Evolutionary conservation across 176 grass and related monocot species (phyloP).

Genomic region (Melocanna baccifera): DNA sequence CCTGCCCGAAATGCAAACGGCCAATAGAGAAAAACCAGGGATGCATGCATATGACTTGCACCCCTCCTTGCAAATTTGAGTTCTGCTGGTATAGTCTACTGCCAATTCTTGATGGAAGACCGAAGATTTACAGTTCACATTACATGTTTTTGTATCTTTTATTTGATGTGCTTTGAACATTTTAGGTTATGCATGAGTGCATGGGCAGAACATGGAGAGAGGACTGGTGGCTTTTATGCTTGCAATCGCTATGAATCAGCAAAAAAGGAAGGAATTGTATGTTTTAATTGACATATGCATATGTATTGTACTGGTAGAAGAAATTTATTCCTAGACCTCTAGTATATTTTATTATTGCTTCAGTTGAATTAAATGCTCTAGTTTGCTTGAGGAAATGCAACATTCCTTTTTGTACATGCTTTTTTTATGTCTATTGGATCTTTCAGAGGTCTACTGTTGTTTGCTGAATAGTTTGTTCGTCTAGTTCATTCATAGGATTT

Average conservation of each 20-base stretch:
- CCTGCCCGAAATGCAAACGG: slow-evolving; percentile 92
- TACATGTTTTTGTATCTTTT: background rate
- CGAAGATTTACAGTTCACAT: slow-evolving; percentile 16
- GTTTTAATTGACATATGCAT: slow-evolving; percentile 23
- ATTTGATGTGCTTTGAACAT: slow-evolving; percentile 28
- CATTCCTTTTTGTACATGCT: background rate
- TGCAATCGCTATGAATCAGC: slow-evolving; percentile 94
- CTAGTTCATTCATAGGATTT: background rate
- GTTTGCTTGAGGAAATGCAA: background rate
- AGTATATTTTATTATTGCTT: background rate
- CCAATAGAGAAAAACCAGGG: slow-evolving; percentile 98
- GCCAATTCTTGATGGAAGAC: slow-evolving; percentile 11
- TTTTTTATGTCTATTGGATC: background rate
- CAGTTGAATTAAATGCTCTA: background rate
- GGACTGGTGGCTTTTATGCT: slow-evolving; percentile 93
- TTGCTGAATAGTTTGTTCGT: background rate
- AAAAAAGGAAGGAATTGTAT: slow-evolving; percentile 83
- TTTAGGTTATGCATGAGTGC: slow-evolving; percentile 84
- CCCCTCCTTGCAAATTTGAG: slow-evolving; percentile 92
- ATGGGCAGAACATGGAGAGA: slow-evolving; percentile 86
- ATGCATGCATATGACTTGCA: slow-evolving; percentile 98
- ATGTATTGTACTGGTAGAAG: background rate
- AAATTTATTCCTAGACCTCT: background rate
- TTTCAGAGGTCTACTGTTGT: background rate
- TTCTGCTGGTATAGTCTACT: slow-evolving; percentile 80